Evolutionary conservation across 805 yeast genomes (phyloP), one percentile per base, ranked within the genome.

Genomic region (Ogataea siamensis): DNA sequence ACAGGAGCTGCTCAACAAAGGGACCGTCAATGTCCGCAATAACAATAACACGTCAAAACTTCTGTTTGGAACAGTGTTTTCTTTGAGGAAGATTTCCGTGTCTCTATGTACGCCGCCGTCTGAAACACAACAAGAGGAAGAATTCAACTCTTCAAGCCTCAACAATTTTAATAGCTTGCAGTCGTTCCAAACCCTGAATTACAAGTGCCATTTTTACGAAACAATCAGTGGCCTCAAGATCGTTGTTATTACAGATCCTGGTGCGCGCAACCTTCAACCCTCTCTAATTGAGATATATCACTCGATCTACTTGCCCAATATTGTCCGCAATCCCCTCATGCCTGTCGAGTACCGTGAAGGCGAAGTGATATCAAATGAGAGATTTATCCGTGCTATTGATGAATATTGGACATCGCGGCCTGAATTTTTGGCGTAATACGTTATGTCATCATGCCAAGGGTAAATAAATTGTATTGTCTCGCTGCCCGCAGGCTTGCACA

Each of bases 41-140:
- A 71, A 74, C 29, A 82, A 81, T 33, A 87, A 88, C 54, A 68
- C 76, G 10, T 81, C 93, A 6, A 83, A 91, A 58, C 73, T 93
- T 22, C 68, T 93, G 10, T 93, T 87, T 57, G 99, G 99, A 9
- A 78, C 86, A 26, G 67, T 87, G 7, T 84, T 79, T 57, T 87
- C 96, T 9, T 62, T 91, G 44, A 73, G 88, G 36, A 86, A 82
- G 45, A 75, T 93, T 25, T 74, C 91, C 0, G 69, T 76, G 12
- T 51, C 53, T 5, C 26, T 50, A 15, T 26, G 41, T 18, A 30
- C 45, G 3, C 35, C 46, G 13, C 32, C 10, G 13, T 33, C 17
- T 13, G 21, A 39, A 3, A 16, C 28, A 5, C 24, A 22, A 12
- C 34, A 18, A 16, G 37, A 39, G 16, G 37, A 34, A 10, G 41